These are phyloP conservation scores for Suillus sp. DNA, from an alignment of 768 basidiomycete species.

Conservation along the genomic window DNA sequence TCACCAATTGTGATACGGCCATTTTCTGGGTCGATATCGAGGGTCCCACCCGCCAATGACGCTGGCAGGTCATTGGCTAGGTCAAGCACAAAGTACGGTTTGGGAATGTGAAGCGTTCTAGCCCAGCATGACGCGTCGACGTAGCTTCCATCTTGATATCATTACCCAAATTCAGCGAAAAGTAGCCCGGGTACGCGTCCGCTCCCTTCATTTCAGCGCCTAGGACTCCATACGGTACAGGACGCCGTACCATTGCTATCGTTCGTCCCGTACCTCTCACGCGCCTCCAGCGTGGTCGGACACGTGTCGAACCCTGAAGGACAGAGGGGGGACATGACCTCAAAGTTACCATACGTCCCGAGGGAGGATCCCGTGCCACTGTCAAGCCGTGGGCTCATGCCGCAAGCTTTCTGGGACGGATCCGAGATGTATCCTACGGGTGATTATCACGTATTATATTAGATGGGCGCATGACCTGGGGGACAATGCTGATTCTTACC, in stretches of 20 bases:
- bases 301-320: slow-evolving; percentile 65
- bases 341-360: slow-evolving; percentile 65
- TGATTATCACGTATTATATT: background rate
- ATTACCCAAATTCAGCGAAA: slow-evolving; percentile 64
- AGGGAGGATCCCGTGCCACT: slow-evolving; percentile 67
- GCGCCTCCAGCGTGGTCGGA: slow-evolving; percentile 54
- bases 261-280: slow-evolving; percentile 60
- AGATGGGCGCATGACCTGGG: background rate
- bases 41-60: slow-evolving; percentile 61
- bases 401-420: slow-evolving; percentile 57
- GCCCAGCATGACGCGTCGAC: slow-evolving; percentile 64
- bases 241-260: slow-evolving; percentile 55
- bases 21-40: slow-evolving; percentile 58
- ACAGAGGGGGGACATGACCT: slow-evolving; percentile 69
- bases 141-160: slow-evolving; percentile 72
- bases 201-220: background rate
- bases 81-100: slow-evolving; percentile 68
- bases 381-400: slow-evolving; percentile 67
- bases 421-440: slow-evolving; percentile 61
- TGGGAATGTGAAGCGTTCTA: slow-evolving; percentile 74
- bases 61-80: slow-evolving; percentile 64
- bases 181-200: slow-evolving; percentile 74
- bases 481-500: slow-evolving; percentile 46
- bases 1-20: slow-evolving; percentile 68
- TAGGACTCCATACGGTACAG: background rate